Evolutionary conservation across 192 early-diverging fungal species (phyloP), one percentile per base, ranked within the genome.

Genomic region (Umbelopsis sp.): DNA sequence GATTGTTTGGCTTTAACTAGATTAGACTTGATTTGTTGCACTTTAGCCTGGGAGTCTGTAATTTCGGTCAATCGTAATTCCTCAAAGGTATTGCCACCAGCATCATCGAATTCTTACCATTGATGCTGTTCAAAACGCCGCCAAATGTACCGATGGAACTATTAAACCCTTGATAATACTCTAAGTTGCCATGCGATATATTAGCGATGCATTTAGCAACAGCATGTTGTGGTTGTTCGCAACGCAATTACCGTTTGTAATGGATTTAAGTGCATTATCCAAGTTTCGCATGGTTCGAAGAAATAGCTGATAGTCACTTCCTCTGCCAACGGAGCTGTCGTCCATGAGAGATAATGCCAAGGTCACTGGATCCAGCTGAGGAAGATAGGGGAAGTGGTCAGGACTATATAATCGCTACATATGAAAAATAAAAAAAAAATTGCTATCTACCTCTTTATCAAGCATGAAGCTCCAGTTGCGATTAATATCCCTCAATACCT

Each of bases 81-180:
- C 1, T 56, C 29, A 5, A 17, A 25, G 21, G 8, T n/a, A 12
- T 1, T 20, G 12, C 17, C 11, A 7, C 20, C 17, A 20, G 20
- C 34, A 62, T 69, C 1, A 29, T n/a, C 24, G 10, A 24, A n/a
- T 14, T 17, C 52, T 71, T 83, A 78, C 84, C 87, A 50, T 83
- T 80, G 68, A 94, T 89, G 70, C 87, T 87, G 34, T 91, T 86
- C 38, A 91, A 83, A 14, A 94, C 86, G 17, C 90, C 92, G 22
- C 92, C 89, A 69, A 91, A 94, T 52, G 90, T 91, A 79, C 91
- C 81, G 72, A 94, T 94, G 8, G 92, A 92, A 51, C 89, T 88
- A 69, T 92, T 94, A 71, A 94, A 94, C 12, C 92, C 91, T 38
- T 88, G 86, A 68, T 94, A 92, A 74, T 91, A 92, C 65, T 92